Base-by-base conservation (phyloP, 1,139 yeast genomes). In the Sugiyamaella xylanicola region DNA sequence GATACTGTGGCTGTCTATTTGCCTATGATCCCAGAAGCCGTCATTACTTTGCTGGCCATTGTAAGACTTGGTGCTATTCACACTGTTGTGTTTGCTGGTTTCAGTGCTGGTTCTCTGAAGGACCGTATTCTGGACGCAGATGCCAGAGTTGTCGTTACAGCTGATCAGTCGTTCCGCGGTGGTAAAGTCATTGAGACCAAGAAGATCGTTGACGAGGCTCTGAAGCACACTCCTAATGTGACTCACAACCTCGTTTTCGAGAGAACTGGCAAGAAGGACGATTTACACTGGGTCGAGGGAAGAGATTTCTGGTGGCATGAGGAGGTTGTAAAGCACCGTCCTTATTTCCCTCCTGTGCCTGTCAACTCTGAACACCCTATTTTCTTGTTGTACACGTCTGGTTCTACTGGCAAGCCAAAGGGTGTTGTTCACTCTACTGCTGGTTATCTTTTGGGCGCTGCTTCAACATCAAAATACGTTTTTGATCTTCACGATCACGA, bases 21-120 rank as follows among this genome's bases (percentile, higher is more conserved):
- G 76, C 99, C 99, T 70, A 93, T 93, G 98, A 91, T 90, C 61
- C 90, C 97, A 55, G 96, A 91, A 74, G 97, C 98, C 53, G 83
- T 93, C 58, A 81, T 93, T 64, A 92, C 99, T 61, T 86, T 93
- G 88, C 80, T 93, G 69, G 97, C 99, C 53, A 88, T 91, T 67
- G 92, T 89, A 50, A 86, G 99, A 77, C 77, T 93, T 62, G 99
- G 99, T 74, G 99, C 99, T 51, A 79, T 91, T 64, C 99, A 93
- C 77, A 88, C 98, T 11, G 98, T 93, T 52, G 86, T 93, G 63
- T 93, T 93, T 74, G 98, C 98, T 56, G 99, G 99, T 43, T 93
- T 93, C 77, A 87, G 96, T 29, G 86, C 97, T 37, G 97, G 97
- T 58, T 91, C 97, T 36, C 84, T 93, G 69, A 83, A 81, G 68